These are phyloP conservation scores for Ilex aquifolium DNA, from an alignment of 257 asterid species.

Conservation along the genomic window DNA sequence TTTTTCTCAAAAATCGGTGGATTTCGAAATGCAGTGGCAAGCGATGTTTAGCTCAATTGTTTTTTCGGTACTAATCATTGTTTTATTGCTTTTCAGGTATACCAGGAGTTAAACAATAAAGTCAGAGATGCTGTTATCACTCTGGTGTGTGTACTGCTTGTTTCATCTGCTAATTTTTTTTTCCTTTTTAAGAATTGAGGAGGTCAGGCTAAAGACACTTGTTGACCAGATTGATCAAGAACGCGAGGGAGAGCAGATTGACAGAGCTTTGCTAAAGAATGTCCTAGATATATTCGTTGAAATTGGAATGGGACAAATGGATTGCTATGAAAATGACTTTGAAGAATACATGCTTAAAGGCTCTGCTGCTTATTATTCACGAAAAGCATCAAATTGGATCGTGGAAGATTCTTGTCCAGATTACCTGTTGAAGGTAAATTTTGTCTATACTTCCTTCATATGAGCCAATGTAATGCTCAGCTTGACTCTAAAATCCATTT, in stretches of 20 bases:
- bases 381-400: slow-evolving; percentile 59
- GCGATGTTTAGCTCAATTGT: background rate
- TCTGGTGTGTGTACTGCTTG: slow-evolving; percentile 23
- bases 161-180: background rate
- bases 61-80: background rate
- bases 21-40: too few relatives aligned
- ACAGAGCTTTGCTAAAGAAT: slow-evolving; percentile 46
- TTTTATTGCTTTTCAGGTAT: slow-evolving; percentile 26
- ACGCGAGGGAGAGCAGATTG: slow-evolving; percentile 38
- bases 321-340: slow-evolving; percentile 33
- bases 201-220: too few relatives aligned
- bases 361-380: slow-evolving; percentile 47
- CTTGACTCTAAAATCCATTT: slow-evolving; percentile 1
- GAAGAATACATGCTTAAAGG: slow-evolving; percentile 37
- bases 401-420: slow-evolving; percentile 55
- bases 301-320: slow-evolving; percentile 35
- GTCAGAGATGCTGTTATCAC: slow-evolving; percentile 42
- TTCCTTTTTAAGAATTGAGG: too few relatives aligned
- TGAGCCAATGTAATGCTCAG: background rate
- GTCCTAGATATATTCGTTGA: slow-evolving; percentile 42
- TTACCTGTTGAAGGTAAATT: slow-evolving; percentile 50
- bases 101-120: slow-evolving; percentile 32
- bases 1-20: background rate
- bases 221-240: slow-evolving; percentile 39
- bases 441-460: slow-evolving; percentile 1